phyloP scores from a whole-genome alignment of 2,329 filamentous ascomycete species.

The Byssothecium circinans region DNA sequence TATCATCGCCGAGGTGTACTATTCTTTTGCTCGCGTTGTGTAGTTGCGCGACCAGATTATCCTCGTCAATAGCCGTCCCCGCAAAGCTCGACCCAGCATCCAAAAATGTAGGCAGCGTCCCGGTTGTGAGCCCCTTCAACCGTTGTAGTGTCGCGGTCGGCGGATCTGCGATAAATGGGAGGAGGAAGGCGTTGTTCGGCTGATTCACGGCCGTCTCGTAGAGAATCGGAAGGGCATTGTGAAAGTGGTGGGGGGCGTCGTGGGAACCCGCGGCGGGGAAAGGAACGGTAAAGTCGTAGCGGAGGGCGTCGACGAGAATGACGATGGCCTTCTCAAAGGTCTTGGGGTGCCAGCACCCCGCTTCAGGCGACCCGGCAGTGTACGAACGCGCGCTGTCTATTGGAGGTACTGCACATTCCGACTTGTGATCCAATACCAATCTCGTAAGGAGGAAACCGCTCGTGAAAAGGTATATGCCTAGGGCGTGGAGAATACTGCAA shows the following conservation, averaged over 20 bases:
- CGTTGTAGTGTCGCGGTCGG: slow-evolving; percentile 91
- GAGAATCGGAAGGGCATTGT: slow-evolving; percentile 84
- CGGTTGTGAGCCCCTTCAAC: slow-evolving; percentile 91
- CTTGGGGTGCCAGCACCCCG: slow-evolving; percentile 95
- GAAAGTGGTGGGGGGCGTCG: slow-evolving; percentile 65
- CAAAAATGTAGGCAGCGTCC: slow-evolving; percentile 90
- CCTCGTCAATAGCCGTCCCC: slow-evolving; percentile 92
- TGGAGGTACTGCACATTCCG: slow-evolving; percentile 75
- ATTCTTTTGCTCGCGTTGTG: slow-evolving; percentile 70
- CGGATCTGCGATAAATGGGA: slow-evolving; percentile 95
- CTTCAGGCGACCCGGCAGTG: slow-evolving; percentile 47
- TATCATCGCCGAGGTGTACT: slow-evolving; percentile 96
- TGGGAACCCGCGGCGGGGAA: slow-evolving; percentile 58
- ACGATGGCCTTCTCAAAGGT: slow-evolving; percentile 90
- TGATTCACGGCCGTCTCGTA: slow-evolving; percentile 76
- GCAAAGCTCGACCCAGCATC: slow-evolving; percentile 95
- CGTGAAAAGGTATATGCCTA: slow-evolving; percentile 89
- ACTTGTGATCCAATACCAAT: slow-evolving; percentile 75
- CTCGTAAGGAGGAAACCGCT: slow-evolving; percentile 92
- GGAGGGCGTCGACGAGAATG: slow-evolving; percentile 86
- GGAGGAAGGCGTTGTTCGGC: slow-evolving; percentile 82
- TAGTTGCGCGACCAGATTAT: slow-evolving; percentile 71
- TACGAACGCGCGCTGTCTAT: slow-evolving; percentile 51
- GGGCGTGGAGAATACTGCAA: slow-evolving; percentile 68
- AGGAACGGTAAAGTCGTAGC: slow-evolving; percentile 95